These are phyloP conservation scores for Coprinopsis strossmayeri DNA, from an alignment of 768 basidiomycete genomes.

Conservation along the genomic window DNA sequence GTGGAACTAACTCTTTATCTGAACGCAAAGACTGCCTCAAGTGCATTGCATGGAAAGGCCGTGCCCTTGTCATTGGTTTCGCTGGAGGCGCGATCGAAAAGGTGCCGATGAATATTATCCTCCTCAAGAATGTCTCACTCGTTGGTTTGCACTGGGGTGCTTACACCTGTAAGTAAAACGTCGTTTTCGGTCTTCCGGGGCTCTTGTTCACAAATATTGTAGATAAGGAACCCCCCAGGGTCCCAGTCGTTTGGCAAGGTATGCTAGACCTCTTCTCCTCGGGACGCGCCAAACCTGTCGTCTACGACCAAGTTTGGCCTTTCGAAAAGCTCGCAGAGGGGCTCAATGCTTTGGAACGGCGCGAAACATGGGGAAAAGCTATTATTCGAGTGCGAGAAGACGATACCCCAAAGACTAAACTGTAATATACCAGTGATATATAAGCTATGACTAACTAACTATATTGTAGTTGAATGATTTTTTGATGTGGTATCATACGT, in stretches of 20 bases:
- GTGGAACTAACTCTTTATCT: background rate
- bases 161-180: slow-evolving; percentile 49
- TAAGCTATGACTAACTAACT: too few species aligned
- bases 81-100: slow-evolving; percentile 82
- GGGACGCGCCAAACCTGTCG: slow-evolving; percentile 58
- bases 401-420: slow-evolving; percentile 4
- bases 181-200: background rate
- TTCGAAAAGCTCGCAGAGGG: slow-evolving; percentile 65
- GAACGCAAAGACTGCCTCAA: slow-evolving; percentile 64
- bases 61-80: slow-evolving; percentile 91
- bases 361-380: slow-evolving; percentile 92
- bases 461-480: background rate
- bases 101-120: slow-evolving; percentile 76
- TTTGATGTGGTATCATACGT: background rate
- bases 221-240: slow-evolving; percentile 62
- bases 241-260: slow-evolving; percentile 66
- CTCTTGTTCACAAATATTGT: slow-evolving; percentile 8
- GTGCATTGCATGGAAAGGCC: slow-evolving; percentile 92
- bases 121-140: slow-evolving; percentile 81
- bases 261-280: slow-evolving; percentile 65
- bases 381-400: slow-evolving; percentile 61
- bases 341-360: slow-evolving; percentile 64
- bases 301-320: slow-evolving; percentile 64
- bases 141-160: slow-evolving; percentile 88
- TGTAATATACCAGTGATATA: background rate